Evolutionary conservation across 345 rosid genomes (phyloP).

Genomic region (Lepidium didymum): DNA sequence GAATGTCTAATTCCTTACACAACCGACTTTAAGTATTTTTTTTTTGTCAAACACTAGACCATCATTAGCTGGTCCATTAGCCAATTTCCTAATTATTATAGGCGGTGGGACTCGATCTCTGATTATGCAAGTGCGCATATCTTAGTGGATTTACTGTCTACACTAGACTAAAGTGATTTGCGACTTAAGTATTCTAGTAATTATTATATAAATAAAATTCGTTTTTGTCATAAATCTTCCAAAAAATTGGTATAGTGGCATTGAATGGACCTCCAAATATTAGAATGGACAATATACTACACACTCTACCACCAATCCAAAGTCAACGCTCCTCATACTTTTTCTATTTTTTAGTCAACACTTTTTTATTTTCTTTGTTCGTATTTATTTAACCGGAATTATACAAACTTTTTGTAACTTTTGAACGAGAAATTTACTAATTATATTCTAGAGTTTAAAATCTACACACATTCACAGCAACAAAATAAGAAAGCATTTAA

Average conservation of each 20-base stretch:
- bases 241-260: neutral
- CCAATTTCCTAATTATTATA: no score
- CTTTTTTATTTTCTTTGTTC: neutral
- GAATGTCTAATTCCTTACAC: neutral
- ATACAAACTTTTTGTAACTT: neutral
- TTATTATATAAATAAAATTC: neutral
- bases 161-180: no score
- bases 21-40: no score
- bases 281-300: slow-evolving; percentile 22
- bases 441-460: neutral
- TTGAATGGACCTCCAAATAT: slow-evolving; percentile 2
- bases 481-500: neutral
- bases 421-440: neutral
- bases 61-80: no score
- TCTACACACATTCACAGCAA: neutral
- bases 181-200: neutral
- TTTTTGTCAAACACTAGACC: no score
- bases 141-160: no score
- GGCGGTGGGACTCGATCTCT: no score
- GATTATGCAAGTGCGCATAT: no score
- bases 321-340: neutral
- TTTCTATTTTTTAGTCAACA: neutral
- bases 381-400: neutral
- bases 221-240: neutral
- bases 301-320: neutral